Base-by-base conservation (phyloP, 225 moss, liverwort and hornwort species). In the Polytrichum formosum region DNA sequence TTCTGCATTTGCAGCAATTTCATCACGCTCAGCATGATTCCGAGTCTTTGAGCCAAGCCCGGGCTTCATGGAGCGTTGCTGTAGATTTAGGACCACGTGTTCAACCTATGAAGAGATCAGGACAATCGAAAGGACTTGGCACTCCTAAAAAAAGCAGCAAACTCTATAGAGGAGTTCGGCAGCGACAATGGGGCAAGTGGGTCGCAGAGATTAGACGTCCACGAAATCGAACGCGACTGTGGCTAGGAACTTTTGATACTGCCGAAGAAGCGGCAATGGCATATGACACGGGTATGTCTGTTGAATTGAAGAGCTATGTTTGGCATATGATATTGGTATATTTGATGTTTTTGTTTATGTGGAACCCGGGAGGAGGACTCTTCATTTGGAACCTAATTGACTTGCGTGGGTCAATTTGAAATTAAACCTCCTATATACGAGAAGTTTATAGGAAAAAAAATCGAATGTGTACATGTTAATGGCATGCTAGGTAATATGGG, bases 171-270 rank as follows among this genome's bases (percentile, higher is more conserved):
- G 95, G 95, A 6, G 95, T 95, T 5, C 88, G 95, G 2, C 95
- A 95, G 65, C 73, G 95, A 13, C 95, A 95, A 64, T 95, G 95
- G 95, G 95, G 95, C 0, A 95, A 95, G 70, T 95, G 95, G 95
- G 95, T 95, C 2, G 93, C 95, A 0, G 95, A 95, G 69, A 95
- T 95, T 0, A 83, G 95, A 1, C 31, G 90, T 27, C 95, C 95
- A 0, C 71, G 93, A 2, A 95, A 95, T 4, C 83, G 95, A 2
- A 93, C 91, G 17, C 80, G 95, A 0, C 68, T 88, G 6, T 95
- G 95, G 95, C 85, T 95, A 5, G 95, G 95, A 6, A 95, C 95
- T 0, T 95, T 95, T 33, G 93, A 95, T 3, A 95, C 93, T 16
- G 95, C 95, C 16, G 91, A 93, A 28, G 93, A 95, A 20, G 95